Conservation (phyloP, 805 yeast species). For the Sporopachydermia quercuum region DNA sequence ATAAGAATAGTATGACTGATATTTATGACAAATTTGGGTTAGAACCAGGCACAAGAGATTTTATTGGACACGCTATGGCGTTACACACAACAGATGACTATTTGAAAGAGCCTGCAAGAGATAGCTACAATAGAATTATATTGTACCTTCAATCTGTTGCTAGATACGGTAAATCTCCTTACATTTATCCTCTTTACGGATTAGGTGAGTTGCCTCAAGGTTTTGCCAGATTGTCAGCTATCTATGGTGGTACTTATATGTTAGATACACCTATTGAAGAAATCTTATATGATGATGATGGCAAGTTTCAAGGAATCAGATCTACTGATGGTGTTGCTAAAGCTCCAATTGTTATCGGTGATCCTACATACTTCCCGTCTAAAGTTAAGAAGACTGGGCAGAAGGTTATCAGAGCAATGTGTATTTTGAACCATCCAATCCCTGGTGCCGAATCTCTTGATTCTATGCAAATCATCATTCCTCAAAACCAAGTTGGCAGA, state of each 20-base stretch:
- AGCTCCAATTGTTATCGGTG: conserved; percentile 91
- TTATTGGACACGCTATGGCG: conserved; percentile 98
- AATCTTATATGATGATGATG: conserved; percentile 55
- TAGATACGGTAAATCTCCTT: conserved; percentile 91
- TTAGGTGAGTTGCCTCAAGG: conserved; percentile 99
- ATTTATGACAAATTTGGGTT: conserved; percentile 80
- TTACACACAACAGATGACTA: conserved; percentile 89
- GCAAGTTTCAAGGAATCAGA: conserved; percentile 70
- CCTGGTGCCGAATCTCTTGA: conserved; percentile 72
- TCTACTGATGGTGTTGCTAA: conserved; percentile 85
- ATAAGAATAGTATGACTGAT: conserved; percentile 80
- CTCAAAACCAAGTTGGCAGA: conserved; percentile 89
- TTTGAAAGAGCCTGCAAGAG: conserved; percentile 78
- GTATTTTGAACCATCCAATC: conserved; percentile 80
- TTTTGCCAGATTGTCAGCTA: conserved; percentile 90
- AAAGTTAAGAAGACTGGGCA: conserved; percentile 59
- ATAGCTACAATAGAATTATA: conserved; percentile 72
- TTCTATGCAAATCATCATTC: conserved; percentile 87
- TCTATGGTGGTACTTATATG: conserved; percentile 98
- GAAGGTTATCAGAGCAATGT: conserved; percentile 70
- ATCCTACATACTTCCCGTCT: conserved; percentile 93
- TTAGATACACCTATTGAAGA: conserved; percentile 92
- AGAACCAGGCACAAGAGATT: conserved; percentile 86
- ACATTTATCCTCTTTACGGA: conserved; percentile 90
- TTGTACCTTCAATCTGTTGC: conserved; percentile 85